Conservation (phyloP, 78 protist species). For the Capsaspora owczarzaki region DNA sequence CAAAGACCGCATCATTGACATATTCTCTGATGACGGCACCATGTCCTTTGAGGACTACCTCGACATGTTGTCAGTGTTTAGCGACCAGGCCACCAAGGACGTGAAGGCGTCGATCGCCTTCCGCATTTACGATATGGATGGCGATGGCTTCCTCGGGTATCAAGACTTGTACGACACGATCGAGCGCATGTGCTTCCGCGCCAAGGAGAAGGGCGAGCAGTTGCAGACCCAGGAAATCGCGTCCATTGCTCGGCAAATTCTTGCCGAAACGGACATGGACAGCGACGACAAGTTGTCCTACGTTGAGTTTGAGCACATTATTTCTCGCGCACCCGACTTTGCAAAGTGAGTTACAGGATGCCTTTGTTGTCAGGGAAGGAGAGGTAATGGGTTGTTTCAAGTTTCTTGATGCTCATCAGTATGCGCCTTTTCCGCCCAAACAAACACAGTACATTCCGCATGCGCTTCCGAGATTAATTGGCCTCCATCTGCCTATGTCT, state of each 20-base stretch:
- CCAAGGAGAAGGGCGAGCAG: no score
- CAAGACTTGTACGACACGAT: not conserved
- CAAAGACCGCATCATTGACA: not conserved
- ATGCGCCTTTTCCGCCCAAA: no score
- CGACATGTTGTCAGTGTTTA: slow-evolving; percentile 13
- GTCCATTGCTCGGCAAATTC: no score
- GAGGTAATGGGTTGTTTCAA: slow-evolving; percentile 40
- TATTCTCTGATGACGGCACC: not conserved
- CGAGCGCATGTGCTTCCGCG: not conserved
- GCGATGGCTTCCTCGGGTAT: not conserved
- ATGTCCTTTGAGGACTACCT: slow-evolving; percentile 16
- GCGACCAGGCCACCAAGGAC: slow-evolving; percentile 1
- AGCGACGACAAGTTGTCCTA: not conserved
- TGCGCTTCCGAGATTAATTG: no score
- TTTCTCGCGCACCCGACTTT: slow-evolving; percentile 9
- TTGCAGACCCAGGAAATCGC: no score
- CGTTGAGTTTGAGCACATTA: slow-evolving; percentile 9
- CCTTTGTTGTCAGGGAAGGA: no score
- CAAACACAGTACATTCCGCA: no score
- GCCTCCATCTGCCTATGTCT: no score
- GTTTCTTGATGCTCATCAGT: no score
- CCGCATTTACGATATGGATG: not conserved
- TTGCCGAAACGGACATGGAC: slow-evolving; percentile 6
- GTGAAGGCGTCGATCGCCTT: slow-evolving; percentile 16
- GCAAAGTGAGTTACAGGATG: not conserved